Evolutionary conservation across 352 stramenopile species (phyloP).

Genomic region (Phytophthora chlamydospora): DNA sequence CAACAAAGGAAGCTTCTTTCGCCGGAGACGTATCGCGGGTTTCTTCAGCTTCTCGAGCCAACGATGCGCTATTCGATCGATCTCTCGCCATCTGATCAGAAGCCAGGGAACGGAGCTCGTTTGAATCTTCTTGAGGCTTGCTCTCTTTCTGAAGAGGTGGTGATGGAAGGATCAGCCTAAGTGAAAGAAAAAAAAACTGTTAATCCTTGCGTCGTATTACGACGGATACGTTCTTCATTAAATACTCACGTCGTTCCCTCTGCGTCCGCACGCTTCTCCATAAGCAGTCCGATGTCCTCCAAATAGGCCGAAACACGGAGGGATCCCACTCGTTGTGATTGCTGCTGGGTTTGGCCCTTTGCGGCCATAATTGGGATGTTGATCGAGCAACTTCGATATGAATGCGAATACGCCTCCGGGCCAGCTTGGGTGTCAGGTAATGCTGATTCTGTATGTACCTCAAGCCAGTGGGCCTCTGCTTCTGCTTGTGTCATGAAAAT

Average conservation of each 20-base stretch:
- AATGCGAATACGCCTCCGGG: slow-evolving; percentile 29
- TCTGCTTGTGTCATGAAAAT: slow-evolving; percentile 42
- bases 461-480: slow-evolving; percentile 43
- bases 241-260: slow-evolving; percentile 10
- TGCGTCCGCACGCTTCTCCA: neutral
- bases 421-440: slow-evolving; percentile 17
- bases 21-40: neutral
- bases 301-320: slow-evolving; percentile 44
- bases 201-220: neutral
- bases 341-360: slow-evolving; percentile 2
- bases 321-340: slow-evolving; percentile 28
- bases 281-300: slow-evolving; percentile 39
- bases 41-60: slow-evolving; percentile 27
- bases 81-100: neutral
- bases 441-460: slow-evolving; percentile 32
- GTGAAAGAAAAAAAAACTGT: slow-evolving; percentile 5
- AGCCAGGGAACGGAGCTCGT: neutral
- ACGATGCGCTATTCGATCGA: slow-evolving; percentile 11
- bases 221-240: neutral
- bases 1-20: slow-evolving; percentile 2
- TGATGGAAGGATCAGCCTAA: slow-evolving; percentile 2
- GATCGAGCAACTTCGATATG: slow-evolving; percentile 60
- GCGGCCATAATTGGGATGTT: slow-evolving; percentile 52
- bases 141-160: slow-evolving; percentile 8
- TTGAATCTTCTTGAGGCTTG: neutral